Evolutionary conservation across 1,284 basidiomycete species (phyloP).

Genomic region (Fomitopsis pinicola): DNA sequence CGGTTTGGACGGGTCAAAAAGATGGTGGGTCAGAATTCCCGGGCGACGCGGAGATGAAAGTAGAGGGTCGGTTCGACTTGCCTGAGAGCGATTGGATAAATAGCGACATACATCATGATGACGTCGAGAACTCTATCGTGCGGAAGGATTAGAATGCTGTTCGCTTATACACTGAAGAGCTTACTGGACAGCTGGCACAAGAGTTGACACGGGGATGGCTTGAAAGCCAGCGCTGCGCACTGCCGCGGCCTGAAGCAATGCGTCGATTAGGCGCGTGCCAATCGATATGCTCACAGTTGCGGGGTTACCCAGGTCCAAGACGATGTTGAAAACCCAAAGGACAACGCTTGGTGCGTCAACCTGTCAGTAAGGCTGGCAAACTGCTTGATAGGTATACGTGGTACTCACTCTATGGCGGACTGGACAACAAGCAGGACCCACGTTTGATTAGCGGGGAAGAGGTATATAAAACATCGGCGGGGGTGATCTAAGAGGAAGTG

Average conservation of each 20-base stretch:
- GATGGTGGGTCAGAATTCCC: too few species aligned
- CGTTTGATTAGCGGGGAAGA: slow-evolving; percentile 92
- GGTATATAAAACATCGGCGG: slow-evolving; percentile 87
- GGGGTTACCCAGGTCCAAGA: slow-evolving; percentile 84
- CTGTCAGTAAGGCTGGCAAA: neutral
- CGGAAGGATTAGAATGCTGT: neutral
- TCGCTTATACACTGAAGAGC: slow-evolving; percentile 23
- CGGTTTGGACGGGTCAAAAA: too few species aligned
- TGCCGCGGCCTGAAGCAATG: slow-evolving; percentile 70
- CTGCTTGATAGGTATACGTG: neutral
- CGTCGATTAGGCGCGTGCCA: slow-evolving; percentile 62
- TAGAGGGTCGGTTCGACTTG: slow-evolving; percentile 12
- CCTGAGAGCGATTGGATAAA: slow-evolving; percentile 76
- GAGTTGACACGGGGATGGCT: slow-evolving; percentile 63
- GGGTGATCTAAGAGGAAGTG: slow-evolving; percentile 94
- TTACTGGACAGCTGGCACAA: slow-evolving; percentile 74
- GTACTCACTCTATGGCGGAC: slow-evolving; percentile 60
- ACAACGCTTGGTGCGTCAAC: neutral
- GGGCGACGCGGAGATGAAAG: neutral
- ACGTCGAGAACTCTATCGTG: slow-evolving; percentile 71
- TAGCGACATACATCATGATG: slow-evolving; percentile 85
- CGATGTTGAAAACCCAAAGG: slow-evolving; percentile 78
- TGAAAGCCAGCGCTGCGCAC: slow-evolving; percentile 89
- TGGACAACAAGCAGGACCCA: slow-evolving; percentile 80
- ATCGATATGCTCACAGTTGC: slow-evolving; percentile 69